These are phyloP conservation scores for Neckera pumila DNA, from an alignment of 225 moss, liverwort and hornwort species.

Conservation along the genomic window DNA sequence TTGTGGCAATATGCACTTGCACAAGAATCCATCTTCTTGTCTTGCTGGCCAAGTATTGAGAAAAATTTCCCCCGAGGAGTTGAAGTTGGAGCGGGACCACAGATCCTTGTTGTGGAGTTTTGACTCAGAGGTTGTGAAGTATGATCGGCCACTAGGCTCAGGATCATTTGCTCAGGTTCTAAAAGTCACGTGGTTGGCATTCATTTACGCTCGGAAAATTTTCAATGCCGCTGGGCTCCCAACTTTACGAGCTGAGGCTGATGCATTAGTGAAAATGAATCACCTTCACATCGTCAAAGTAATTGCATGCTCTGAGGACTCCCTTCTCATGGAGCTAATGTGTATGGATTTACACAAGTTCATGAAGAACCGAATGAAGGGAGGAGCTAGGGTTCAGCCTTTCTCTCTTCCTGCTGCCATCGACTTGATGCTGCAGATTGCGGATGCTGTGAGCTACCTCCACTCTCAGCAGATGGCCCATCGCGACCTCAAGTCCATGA, in stretches of 20 bases:
- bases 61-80: accelerated
- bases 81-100: neutral
- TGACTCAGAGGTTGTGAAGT: neutral
- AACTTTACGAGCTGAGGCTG: neutral
- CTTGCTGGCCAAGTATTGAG: neutral
- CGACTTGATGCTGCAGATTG: slow-evolving; percentile 12
- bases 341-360: neutral
- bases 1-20: neutral
- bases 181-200: neutral
- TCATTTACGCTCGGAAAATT: neutral
- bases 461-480: neutral
- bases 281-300: slow-evolving; percentile 6
- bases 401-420: neutral
- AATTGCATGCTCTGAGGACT: neutral
- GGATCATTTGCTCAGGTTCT: neutral
- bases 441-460: neutral
- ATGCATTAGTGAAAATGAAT: neutral
- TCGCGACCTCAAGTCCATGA: neutral
- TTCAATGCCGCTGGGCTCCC: neutral
- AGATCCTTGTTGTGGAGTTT: neutral
- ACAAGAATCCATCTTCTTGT: neutral
- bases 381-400: neutral
- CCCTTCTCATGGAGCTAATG: slow-evolving; percentile 6
- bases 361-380: neutral
- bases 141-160: neutral